phyloP scores from a whole-genome alignment of 495 filamentous ascomycete genomes.

The Xylaria scruposa region DNA sequence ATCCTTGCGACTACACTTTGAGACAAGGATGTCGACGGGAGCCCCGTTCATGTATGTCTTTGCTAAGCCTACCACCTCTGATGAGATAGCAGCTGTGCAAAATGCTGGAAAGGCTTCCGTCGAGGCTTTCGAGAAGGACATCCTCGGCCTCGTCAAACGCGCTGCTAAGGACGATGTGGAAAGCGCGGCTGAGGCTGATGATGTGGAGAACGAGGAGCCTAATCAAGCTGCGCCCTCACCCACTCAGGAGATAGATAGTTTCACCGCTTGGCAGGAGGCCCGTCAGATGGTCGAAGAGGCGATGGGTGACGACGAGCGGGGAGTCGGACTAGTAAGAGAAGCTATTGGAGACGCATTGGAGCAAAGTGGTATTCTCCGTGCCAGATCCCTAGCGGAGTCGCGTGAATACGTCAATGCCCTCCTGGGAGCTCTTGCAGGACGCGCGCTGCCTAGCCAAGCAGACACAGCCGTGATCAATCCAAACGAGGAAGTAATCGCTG shows the following conservation, averaged over 20 bases:
- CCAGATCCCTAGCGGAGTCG: slow-evolving; percentile 42
- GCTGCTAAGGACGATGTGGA: slow-evolving; percentile 36
- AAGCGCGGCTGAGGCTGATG: slow-evolving; percentile 30
- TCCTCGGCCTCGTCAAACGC: slow-evolving; percentile 57
- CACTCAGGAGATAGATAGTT: slow-evolving; percentile 35
- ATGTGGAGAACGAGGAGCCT: slow-evolving; percentile 30
- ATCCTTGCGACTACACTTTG: slow-evolving; percentile 86
- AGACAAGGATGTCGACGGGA: slow-evolving; percentile 65
- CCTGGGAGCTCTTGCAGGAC: slow-evolving; percentile 46
- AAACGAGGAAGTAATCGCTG: slow-evolving; percentile 30
- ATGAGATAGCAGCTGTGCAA: slow-evolving; percentile 77
- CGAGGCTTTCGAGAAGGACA: slow-evolving; percentile 69
- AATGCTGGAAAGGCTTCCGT: slow-evolving; percentile 63
- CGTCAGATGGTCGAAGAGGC: slow-evolving; percentile 60
- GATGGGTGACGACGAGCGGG: slow-evolving; percentile 60
- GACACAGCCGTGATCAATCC: neutral
- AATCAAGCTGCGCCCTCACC: slow-evolving; percentile 35
- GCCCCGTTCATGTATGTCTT: slow-evolving; percentile 85
- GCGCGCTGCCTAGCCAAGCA: slow-evolving; percentile 20
- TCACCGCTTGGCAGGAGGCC: slow-evolving; percentile 58
- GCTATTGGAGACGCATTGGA: slow-evolving; percentile 52
- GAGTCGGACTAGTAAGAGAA: slow-evolving; percentile 49
- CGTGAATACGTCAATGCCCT: slow-evolving; percentile 49
- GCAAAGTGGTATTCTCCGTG: slow-evolving; percentile 50
- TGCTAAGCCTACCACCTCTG: slow-evolving; percentile 79